phyloP scores from a whole-genome alignment of 768 basidiomycete species.

The Boletus rubropictus region DNA sequence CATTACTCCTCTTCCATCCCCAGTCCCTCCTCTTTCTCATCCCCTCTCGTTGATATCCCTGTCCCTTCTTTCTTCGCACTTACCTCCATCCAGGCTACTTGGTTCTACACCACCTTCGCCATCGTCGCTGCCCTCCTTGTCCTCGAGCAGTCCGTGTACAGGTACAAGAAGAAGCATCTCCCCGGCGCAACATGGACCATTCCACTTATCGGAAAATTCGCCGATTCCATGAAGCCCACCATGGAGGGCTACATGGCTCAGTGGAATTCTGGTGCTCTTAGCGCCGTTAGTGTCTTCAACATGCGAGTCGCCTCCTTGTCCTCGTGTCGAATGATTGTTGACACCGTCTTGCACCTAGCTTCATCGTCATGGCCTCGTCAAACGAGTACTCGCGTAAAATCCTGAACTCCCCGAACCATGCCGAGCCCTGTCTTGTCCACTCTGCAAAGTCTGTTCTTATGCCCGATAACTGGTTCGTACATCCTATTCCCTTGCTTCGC shows the following conservation, averaged over 20 bases:
- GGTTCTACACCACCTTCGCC: constrained; percentile 66
- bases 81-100: constrained; percentile 28
- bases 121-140: constrained; percentile 70
- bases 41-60: constrained; percentile 39
- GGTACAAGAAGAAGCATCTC: constrained; percentile 81
- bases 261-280: constrained; percentile 86
- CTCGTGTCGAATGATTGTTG: background rate
- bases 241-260: constrained; percentile 89
- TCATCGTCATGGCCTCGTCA: constrained; percentile 96
- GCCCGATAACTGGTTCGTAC: constrained; percentile 76
- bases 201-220: constrained; percentile 95
- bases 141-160: constrained; percentile 84
- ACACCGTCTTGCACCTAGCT: constrained; percentile 47
- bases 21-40: constrained; percentile 41
- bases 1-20: constrained; percentile 31
- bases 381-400: constrained; percentile 94
- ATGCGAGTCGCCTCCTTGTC: constrained; percentile 53
- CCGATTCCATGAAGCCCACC: constrained; percentile 85
- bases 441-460: constrained; percentile 84
- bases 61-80: constrained; percentile 42
- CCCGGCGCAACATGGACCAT: constrained; percentile 92
- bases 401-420: constrained; percentile 85
- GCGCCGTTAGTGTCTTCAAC: constrained; percentile 93
- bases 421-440: constrained; percentile 92
- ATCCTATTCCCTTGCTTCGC: background rate